A percentile compares a stretch with the other conserved stretches of the same genome.
These are phyloP conservation scores for Calonectria ilicicola DNA, from an alignment of 2,329 filamentous ascomycete genomes.

Conservation along the genomic window DNA sequence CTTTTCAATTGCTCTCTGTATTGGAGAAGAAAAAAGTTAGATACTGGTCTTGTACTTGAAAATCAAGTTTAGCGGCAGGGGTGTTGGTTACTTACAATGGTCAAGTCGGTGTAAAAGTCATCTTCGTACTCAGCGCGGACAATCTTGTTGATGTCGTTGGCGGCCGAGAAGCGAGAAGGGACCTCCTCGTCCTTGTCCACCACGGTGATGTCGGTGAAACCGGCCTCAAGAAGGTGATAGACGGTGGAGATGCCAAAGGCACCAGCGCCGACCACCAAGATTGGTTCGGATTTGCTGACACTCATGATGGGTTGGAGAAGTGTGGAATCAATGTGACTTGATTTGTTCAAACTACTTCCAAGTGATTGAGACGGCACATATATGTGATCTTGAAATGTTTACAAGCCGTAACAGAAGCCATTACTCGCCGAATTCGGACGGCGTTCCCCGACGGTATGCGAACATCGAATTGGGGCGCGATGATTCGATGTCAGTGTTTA, in stretches of 20 bases:
- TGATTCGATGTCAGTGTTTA: neutral
- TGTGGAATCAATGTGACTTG: neutral
- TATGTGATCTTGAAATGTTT: slow-evolving; percentile 4
- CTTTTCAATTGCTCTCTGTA: slow-evolving; percentile 58
- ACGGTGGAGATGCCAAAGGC: slow-evolving; percentile 64
- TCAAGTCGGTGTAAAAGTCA: slow-evolving; percentile 65
- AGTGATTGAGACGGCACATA: neutral
- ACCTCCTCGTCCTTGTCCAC: slow-evolving; percentile 53
- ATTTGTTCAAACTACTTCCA: neutral
- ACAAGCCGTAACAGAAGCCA: neutral
- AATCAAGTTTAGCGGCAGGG: neutral
- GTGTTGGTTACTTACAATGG: slow-evolving; percentile 53
- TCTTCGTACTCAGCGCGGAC: slow-evolving; percentile 70
- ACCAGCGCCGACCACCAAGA: slow-evolving; percentile 59
- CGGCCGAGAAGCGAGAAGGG: slow-evolving; percentile 64
- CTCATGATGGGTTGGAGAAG: slow-evolving; percentile 28
- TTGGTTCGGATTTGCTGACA: slow-evolving; percentile 37
- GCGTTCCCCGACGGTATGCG: slow-evolving; percentile 12
- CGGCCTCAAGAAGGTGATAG: slow-evolving; percentile 56
- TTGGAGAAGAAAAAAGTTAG: slow-evolving; percentile 1
- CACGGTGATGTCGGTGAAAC: slow-evolving; percentile 60
- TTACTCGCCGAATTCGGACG: slow-evolving; percentile 13
- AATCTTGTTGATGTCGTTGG: slow-evolving; percentile 72
- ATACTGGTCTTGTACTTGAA: neutral
- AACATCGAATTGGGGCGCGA: neutral